Percentiles rank a stretch among this genome's conserved stretches.
These are phyloP conservation scores for Lavandula angustifolia DNA, from an alignment of 257 asterid species.

Conservation along the genomic window DNA sequence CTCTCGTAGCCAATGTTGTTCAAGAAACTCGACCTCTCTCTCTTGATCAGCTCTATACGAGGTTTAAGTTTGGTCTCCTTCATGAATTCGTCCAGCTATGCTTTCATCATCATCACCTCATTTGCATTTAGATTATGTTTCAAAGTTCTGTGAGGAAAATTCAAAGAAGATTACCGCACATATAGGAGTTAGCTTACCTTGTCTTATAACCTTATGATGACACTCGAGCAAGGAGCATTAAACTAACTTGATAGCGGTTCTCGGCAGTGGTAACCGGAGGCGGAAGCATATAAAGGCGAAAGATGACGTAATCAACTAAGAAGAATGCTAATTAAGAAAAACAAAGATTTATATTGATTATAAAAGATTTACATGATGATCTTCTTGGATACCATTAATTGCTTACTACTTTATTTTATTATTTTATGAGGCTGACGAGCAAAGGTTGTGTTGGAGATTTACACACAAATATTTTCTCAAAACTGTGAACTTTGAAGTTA, in stretches of 20 bases:
- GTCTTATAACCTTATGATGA: constrained; percentile 68
- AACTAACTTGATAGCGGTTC: constrained; percentile 41
- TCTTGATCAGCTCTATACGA: constrained; percentile 35
- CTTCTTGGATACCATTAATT: constrained; percentile 33
- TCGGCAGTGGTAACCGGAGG: constrained; percentile 45
- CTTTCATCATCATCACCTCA: constrained; percentile 52
- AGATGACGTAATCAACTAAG: constrained; percentile 28
- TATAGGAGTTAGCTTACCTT: constrained; percentile 56
- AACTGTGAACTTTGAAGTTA: neutral
- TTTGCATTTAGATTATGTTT: too few relatives aligned
- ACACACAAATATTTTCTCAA: neutral
- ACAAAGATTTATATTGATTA: constrained; percentile 37
- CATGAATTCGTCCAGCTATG: constrained; percentile 43
- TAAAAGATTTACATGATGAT: constrained; percentile 48
- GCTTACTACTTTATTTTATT: constrained; percentile 17
- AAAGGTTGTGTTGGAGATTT: constrained; percentile 11
- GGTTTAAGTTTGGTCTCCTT: constrained; percentile 44
- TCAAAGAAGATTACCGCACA: constrained; percentile 3
- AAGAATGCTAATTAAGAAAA: constrained; percentile 47
- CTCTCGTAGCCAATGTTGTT: constrained; percentile 40
- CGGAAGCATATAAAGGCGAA: too few relatives aligned
- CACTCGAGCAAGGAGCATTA: constrained; percentile 67
- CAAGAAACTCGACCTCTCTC: constrained; percentile 18
- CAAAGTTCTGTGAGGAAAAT: too few relatives aligned
- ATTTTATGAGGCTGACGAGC: constrained; percentile 5